These are phyloP conservation scores for Rhodotorula sp. DNA, from an alignment of 1,284 basidiomycete genomes.

Conservation along the genomic window DNA sequence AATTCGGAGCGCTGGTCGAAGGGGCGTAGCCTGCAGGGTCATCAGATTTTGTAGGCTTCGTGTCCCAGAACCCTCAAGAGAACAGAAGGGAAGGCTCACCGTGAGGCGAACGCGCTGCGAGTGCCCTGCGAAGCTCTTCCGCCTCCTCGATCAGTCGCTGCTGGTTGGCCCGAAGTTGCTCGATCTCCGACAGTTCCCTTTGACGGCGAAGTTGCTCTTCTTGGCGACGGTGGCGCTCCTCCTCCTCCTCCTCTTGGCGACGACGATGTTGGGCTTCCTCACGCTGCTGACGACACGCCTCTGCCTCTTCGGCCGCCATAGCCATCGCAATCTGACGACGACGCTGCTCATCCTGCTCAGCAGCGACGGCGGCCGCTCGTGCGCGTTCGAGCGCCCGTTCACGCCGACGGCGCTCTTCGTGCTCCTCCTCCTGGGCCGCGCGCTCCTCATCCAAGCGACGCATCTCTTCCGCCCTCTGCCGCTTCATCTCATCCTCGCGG, in stretches of 20 bases:
- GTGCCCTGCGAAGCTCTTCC: neutral
- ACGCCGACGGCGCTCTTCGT: slow-evolving; percentile 3
- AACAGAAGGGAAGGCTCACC: no score
- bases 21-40: no score
- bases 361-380: neutral
- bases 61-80: no score
- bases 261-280: neutral
- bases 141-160: neutral
- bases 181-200: neutral
- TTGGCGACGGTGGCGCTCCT: neutral
- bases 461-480: slow-evolving; percentile 20
- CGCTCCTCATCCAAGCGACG: slow-evolving; percentile 16
- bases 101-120: neutral
- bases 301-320: neutral
- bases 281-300: neutral
- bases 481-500: slow-evolving; percentile 28
- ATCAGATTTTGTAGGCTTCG: no score
- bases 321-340: neutral
- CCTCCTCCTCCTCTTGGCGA: slow-evolving; percentile 2
- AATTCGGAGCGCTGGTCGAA: neutral
- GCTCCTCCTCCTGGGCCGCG: slow-evolving; percentile 11
- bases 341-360: neutral
- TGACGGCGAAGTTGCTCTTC: neutral
- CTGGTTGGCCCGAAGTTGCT: neutral
- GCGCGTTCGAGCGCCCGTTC: slow-evolving; percentile 15